Conservation (phyloP, 2,329 filamentous ascomycete species). For the Phialophora verrucosa region DNA sequence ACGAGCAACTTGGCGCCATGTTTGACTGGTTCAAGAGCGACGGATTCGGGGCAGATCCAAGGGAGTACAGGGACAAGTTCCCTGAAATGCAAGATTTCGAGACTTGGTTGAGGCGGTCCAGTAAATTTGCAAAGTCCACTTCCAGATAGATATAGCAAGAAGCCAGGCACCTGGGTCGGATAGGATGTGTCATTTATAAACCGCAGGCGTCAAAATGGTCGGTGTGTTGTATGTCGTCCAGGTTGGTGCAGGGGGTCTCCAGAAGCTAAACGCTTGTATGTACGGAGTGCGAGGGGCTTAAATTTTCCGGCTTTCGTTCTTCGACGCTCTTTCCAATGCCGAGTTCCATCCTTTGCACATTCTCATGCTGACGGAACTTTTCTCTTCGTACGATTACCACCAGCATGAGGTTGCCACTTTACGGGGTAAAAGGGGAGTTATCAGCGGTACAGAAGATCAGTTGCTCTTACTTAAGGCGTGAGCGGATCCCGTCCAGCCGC, state of each 20-base stretch:
- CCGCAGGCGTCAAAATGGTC: background rate
- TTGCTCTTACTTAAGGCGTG: no score
- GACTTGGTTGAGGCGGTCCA: slow-evolving; percentile 52
- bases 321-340: background rate
- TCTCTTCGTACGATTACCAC: background rate
- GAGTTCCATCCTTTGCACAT: background rate
- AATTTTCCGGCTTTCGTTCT: background rate
- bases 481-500: background rate
- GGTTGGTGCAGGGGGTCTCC: background rate
- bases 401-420: background rate
- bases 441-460: background rate
- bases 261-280: background rate
- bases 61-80: slow-evolving; percentile 49
- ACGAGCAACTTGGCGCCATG: slow-evolving; percentile 53
- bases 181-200: background rate
- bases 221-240: background rate
- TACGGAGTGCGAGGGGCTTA: background rate
- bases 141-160: background rate
- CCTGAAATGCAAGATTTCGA: slow-evolving; percentile 55
- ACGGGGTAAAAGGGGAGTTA: background rate
- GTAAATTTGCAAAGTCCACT: slow-evolving; percentile 8
- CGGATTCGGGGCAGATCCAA: slow-evolving; percentile 56
- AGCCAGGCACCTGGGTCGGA: background rate
- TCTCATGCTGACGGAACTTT: background rate
- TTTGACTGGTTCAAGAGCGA: slow-evolving; percentile 56